Evolutionary conservation across 345 rosid genomes (phyloP).

Genomic region (Alliaria petiolata): DNA sequence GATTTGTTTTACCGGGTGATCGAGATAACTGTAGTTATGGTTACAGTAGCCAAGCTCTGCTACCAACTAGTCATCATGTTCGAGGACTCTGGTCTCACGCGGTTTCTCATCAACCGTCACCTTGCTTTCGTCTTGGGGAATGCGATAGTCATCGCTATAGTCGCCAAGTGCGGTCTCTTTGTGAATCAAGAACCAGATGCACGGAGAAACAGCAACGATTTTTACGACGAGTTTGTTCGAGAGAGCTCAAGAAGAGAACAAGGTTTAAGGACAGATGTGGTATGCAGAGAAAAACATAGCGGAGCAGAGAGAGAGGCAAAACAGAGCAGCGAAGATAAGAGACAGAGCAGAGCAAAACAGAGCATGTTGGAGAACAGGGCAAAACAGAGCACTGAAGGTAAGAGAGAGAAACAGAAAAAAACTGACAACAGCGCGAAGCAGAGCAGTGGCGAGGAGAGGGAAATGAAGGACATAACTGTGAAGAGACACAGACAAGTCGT

Average conservation of each 20-base stretch:
- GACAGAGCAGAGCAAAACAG: constrained; percentile 7
- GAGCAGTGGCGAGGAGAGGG: neutral
- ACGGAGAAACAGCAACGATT: constrained; percentile 30
- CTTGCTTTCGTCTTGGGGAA: constrained; percentile 77
- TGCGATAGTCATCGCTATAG: constrained; percentile 57
- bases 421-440: constrained; percentile 16
- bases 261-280: neutral
- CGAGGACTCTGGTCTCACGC: constrained; percentile 42
- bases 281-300: constrained; percentile 40
- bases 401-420: neutral
- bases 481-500: constrained; percentile 6
- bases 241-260: constrained; percentile 37
- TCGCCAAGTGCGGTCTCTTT: constrained; percentile 57
- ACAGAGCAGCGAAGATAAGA: constrained; percentile 1
- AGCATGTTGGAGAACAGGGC: neutral
- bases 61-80: constrained; percentile 49
- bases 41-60: constrained; percentile 54
- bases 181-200: constrained; percentile 34
- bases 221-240: constrained; percentile 47
- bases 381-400: constrained; percentile 6
- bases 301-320: constrained; percentile 23
- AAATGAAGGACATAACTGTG: constrained; percentile 1
- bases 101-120: constrained; percentile 49
- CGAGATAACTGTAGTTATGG: constrained; percentile 51
- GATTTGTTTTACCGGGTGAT: constrained; percentile 44